A percentile compares a stretch with the other conserved stretches of the same genome.
Conservation (phyloP, 441 rosid genomes). For the Populus hybrid region DNA sequence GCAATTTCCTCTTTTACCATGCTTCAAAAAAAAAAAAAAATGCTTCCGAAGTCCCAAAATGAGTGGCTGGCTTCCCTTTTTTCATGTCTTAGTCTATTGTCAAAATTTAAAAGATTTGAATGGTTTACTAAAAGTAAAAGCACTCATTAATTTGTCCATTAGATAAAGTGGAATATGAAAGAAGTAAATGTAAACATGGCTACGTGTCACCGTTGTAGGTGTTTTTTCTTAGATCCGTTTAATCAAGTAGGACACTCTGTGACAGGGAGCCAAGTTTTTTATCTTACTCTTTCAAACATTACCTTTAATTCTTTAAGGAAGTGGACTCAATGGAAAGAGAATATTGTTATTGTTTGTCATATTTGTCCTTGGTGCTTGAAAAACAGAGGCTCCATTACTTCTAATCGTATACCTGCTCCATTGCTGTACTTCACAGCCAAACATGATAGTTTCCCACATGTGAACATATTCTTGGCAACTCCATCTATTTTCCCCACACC, state of each 20-base stretch:
- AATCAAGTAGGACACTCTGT: neutral
- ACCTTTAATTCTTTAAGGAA: neutral
- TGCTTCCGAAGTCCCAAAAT: neutral
- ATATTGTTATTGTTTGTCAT: neutral
- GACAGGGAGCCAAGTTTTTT: neutral
- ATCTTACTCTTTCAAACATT: neutral
- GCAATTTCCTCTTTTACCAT: neutral
- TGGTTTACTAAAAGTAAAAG: neutral
- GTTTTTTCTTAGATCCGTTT: neutral
- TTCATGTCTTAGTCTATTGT: neutral
- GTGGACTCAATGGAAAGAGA: neutral
- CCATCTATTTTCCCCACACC: neutral
- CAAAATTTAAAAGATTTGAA: neutral
- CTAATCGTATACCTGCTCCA: neutral
- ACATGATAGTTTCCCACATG: neutral
- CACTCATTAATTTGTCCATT: neutral
- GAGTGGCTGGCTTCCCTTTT: neutral
- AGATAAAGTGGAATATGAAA: neutral
- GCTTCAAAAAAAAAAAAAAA: neutral
- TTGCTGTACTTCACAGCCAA: neutral
- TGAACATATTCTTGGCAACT: conserved; percentile 1
- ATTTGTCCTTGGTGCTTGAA: neutral
- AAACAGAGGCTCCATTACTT: neutral
- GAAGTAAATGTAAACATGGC: conserved; percentile 4
- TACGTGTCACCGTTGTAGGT: neutral